phyloP scores from a whole-genome alignment of 192 early-diverging fungal genomes.

The Radiomyces spectabilis region DNA sequence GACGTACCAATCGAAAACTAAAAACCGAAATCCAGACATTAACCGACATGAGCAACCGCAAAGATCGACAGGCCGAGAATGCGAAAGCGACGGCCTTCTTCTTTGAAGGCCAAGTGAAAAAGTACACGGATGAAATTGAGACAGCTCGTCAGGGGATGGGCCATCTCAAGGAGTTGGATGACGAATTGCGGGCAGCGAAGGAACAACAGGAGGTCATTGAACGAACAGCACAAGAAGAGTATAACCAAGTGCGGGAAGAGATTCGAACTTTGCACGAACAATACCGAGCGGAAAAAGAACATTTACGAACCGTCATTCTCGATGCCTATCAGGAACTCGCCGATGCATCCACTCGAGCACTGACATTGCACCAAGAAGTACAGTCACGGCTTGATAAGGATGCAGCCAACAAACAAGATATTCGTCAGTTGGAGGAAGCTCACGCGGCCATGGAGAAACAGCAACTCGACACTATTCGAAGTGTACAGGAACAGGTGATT shows the following conservation, averaged over 20 bases:
- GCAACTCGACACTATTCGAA: neutral
- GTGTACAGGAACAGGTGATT: slow-evolving; percentile 1
- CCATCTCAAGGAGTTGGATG: slow-evolving; percentile 25
- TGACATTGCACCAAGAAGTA: slow-evolving; percentile 14
- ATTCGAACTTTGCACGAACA: slow-evolving; percentile 13
- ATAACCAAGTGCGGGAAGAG: slow-evolving; percentile 10
- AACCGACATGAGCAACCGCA: slow-evolving; percentile 31
- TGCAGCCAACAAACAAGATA: neutral
- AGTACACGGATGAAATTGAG: slow-evolving; percentile 32
- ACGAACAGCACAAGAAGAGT: slow-evolving; percentile 11
- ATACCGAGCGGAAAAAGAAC: slow-evolving; percentile 19
- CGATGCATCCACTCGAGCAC: slow-evolving; percentile 5
- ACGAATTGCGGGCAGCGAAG: slow-evolving; percentile 24
- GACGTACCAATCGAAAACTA: slow-evolving; percentile 26
- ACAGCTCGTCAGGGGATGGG: slow-evolving; percentile 28
- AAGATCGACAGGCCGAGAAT: slow-evolving; percentile 33
- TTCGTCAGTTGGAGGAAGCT: neutral
- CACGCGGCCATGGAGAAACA: neutral
- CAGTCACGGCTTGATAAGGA: slow-evolving; percentile 2
- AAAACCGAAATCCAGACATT: slow-evolving; percentile 30
- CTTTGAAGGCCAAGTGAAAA: slow-evolving; percentile 33
- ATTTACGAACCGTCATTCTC: slow-evolving; percentile 4
- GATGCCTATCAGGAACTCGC: slow-evolving; percentile 19
- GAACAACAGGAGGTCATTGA: slow-evolving; percentile 14
- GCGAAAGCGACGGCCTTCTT: slow-evolving; percentile 35